A percentile compares a stretch with the other conserved stretches of the same genome.
Evolutionary conservation across 2,329 filamentous ascomycete genomes (phyloP).

Genomic region (Penicillium sp.): DNA sequence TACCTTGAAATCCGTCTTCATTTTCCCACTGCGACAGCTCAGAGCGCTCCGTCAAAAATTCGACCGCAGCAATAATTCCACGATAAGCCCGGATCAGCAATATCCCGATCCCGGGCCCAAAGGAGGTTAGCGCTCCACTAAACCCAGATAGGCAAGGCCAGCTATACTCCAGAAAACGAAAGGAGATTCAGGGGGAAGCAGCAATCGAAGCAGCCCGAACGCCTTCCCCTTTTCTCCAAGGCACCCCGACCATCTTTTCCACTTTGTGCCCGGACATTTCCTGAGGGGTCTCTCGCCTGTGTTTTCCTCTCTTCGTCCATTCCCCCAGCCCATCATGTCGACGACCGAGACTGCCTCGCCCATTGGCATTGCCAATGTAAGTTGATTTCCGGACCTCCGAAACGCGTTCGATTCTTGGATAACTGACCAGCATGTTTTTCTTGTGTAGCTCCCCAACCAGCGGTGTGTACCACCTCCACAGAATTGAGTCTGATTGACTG

Average conservation of each 20-base stretch:
- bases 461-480: constrained; percentile 54
- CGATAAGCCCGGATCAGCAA: constrained; percentile 28
- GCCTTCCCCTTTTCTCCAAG: constrained; percentile 20
- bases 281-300: constrained; percentile 15
- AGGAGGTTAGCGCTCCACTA: constrained; percentile 17
- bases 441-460: constrained; percentile 64
- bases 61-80: constrained; percentile 15
- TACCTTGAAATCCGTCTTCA: constrained; percentile 99
- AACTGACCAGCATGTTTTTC: constrained; percentile 15
- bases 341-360: constrained; percentile 60
- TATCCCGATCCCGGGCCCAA: constrained; percentile 14
- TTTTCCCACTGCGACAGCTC: constrained; percentile 44
- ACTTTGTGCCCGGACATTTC: constrained; percentile 11
- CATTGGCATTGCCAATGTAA: constrained; percentile 72
- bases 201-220: constrained; percentile 16
- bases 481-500: constrained; percentile 8
- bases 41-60: constrained; percentile 25
- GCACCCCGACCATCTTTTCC: constrained; percentile 9
- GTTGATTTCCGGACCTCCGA: constrained; percentile 33
- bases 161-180: constrained; percentile 31
- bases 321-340: constrained; percentile 50
- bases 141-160: constrained; percentile 26
- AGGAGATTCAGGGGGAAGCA: constrained; percentile 31
- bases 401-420: background rate
- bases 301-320: constrained; percentile 21